Base-by-base conservation (phyloP, 2,329 filamentous ascomycete genomes). In the Monosporascus sp. region DNA sequence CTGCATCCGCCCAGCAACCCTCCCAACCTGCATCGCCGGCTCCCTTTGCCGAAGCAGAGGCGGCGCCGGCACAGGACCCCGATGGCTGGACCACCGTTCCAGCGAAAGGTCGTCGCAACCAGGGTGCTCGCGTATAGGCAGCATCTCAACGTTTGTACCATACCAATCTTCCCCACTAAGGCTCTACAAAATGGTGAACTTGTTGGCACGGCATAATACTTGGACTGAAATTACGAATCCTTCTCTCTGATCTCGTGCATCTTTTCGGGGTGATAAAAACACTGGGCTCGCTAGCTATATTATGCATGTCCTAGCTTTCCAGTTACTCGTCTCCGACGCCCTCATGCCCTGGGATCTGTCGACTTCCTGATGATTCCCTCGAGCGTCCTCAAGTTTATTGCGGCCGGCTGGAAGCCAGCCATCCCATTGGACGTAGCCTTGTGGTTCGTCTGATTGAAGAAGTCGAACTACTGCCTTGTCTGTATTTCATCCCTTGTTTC, bases 51-150 rank as follows among this genome's bases (percentile, higher is more conserved):
- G 62, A 65, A 36, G 59, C 54, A 11, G 64, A 74, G 50, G 61
- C 64, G 36, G 68, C 71, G 37, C 70, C 72, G 49, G 68, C 72
- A 39, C 68, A 73, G 48, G 79, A 82, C 47, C 82, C 82, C 38
- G 83, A 86, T 65, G 83, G 83, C 59, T 86, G 83, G 83, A 84
- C 81, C 57, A 86, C 80, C 25, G 83, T 84, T 51, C 57, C 69
- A 8, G 54, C 63, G 52, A 76, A 75, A 62, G 66, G 66, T 47
- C 62, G 79, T 66, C 58, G 74, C 47, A 54, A 51, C 36, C 51
- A 59, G 51, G 45, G 53, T 41, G 53, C 54, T 50, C 61, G 56
- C 24, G 53, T 47, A 50, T 63, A 51, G 54, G 51, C 50, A 48
- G 54, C 50, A 20, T 54, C 48, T 15, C 47, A 49, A 48, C 48